Evolutionary conservation across 192 early-diverging fungal genomes (phyloP).

Genomic region (Entrophospora sp.): DNA sequence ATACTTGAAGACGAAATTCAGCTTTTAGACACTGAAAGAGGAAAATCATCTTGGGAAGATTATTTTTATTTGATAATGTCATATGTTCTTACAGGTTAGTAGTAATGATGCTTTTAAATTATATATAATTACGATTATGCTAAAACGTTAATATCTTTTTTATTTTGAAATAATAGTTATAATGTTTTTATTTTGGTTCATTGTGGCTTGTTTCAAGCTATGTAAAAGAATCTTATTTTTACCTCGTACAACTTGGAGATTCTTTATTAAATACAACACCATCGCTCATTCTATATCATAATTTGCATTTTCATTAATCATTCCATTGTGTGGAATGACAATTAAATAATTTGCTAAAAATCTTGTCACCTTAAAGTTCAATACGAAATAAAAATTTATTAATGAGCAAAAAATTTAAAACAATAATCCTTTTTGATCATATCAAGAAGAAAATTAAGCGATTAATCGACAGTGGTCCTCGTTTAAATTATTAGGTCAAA

Average conservation of each 20-base stretch:
- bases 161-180: background rate
- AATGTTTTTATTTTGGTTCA: conserved; percentile 15
- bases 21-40: background rate
- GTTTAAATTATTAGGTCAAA: too few relatives aligned
- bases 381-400: too few relatives aligned
- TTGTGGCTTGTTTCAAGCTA: conserved; percentile 1
- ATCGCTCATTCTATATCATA: too few relatives aligned
- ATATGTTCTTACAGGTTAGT: conserved; percentile 18
- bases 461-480: too few relatives aligned
- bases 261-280: too few relatives aligned
- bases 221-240: background rate
- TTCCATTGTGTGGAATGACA: too few relatives aligned
- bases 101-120: background rate
- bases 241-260: background rate
- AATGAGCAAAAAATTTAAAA: too few relatives aligned
- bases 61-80: conserved; percentile 14
- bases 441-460: too few relatives aligned
- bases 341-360: too few relatives aligned
- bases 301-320: too few relatives aligned
- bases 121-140: background rate
- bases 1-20: conserved; percentile 20
- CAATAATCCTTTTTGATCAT: too few relatives aligned
- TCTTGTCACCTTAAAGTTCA: too few relatives aligned
- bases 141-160: background rate
- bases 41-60: background rate